A percentile compares a stretch with the other conserved stretches of the same genome.
Evolutionary conservation across 2,329 filamentous ascomycete species (phyloP).

Genomic region (Coniochaeta prunicola): DNA sequence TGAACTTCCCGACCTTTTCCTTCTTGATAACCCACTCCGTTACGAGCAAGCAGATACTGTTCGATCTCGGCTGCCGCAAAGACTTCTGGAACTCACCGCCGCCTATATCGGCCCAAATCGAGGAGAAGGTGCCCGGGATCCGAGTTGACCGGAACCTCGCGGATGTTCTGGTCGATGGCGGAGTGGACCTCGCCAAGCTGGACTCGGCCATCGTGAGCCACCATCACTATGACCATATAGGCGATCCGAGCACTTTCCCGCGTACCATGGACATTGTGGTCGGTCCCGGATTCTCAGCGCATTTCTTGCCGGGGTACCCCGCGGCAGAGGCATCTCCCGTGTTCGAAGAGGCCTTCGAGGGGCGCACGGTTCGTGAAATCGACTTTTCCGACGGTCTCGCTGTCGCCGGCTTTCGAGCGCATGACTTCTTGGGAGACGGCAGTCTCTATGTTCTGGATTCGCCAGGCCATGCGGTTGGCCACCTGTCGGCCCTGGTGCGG

Average conservation of each 20-base stretch:
- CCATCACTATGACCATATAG: conserved; percentile 41
- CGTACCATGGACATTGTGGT: conserved; percentile 33
- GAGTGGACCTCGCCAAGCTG: conserved; percentile 8
- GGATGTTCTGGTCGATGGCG: conserved; percentile 14
- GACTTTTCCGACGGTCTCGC: conserved; percentile 13
- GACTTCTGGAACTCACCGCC: conserved; percentile 6
- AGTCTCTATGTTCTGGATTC: conserved; percentile 15
- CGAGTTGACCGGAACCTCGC: conserved; percentile 12
- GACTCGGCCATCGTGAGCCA: conserved; percentile 24
- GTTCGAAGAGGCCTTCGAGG: conserved; percentile 21
- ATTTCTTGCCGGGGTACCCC: conserved; percentile 35
- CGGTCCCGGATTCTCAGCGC: conserved; percentile 36
- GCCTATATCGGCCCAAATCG: conserved; percentile 3
- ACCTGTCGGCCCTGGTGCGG: conserved; percentile 5
- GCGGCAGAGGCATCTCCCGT: conserved; percentile 18
- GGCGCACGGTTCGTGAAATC: conserved; percentile 13
- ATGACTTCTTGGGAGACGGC: conserved; percentile 17
- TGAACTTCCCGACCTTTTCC: conserved; percentile 5
- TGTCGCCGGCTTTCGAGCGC: conserved; percentile 20
- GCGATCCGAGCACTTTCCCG: conserved; percentile 35
- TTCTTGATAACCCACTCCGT: conserved; percentile 2
- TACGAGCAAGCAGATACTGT: conserved; percentile 1
- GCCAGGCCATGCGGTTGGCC: conserved; percentile 15
- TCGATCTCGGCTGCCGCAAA: conserved; percentile 6
- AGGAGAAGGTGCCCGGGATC: conserved; percentile 6